A percentile compares a stretch with the other conserved stretches of the same genome.
These are phyloP conservation scores for Hymenoscyphus linearis DNA, from an alignment of 2,329 filamentous ascomycete species.

Conservation along the genomic window DNA sequence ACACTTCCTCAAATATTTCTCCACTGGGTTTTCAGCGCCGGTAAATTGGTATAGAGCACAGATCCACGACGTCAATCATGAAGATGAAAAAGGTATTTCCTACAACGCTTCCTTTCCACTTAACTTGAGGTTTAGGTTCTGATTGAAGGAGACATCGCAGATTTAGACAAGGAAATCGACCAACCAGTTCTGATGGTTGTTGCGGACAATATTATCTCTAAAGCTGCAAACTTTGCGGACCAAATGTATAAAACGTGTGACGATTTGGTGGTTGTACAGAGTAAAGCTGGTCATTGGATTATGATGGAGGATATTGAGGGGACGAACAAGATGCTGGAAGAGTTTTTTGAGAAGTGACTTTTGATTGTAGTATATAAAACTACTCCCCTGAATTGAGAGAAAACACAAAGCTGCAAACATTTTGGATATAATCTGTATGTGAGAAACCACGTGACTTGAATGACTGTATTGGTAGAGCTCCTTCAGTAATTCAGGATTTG, in stretches of 20 bases:
- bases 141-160: slow-evolving; percentile 12
- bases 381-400: no score
- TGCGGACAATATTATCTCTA: slow-evolving; percentile 13
- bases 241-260: slow-evolving; percentile 14
- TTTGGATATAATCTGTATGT: no score
- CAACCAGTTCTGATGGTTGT: slow-evolving; percentile 14
- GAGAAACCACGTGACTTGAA: no score
- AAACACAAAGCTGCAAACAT: no score
- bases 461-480: no score
- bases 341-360: not conserved
- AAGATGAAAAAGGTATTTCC: slow-evolving; percentile 10
- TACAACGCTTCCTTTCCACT: not conserved
- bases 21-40: slow-evolving; percentile 11
- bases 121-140: no score
- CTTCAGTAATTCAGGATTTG: no score
- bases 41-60: slow-evolving; percentile 20
- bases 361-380: not conserved
- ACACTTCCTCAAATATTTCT: slow-evolving; percentile 11
- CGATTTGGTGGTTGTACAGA: slow-evolving; percentile 5
- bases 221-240: slow-evolving; percentile 10
- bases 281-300: slow-evolving; percentile 19
- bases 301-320: slow-evolving; percentile 17
- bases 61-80: slow-evolving; percentile 15
- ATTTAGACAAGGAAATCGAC: slow-evolving; percentile 8
- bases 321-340: slow-evolving; percentile 6